Base-by-base conservation (phyloP, 208 protist species). In the Kentomonas sorsogonicus region DNA sequence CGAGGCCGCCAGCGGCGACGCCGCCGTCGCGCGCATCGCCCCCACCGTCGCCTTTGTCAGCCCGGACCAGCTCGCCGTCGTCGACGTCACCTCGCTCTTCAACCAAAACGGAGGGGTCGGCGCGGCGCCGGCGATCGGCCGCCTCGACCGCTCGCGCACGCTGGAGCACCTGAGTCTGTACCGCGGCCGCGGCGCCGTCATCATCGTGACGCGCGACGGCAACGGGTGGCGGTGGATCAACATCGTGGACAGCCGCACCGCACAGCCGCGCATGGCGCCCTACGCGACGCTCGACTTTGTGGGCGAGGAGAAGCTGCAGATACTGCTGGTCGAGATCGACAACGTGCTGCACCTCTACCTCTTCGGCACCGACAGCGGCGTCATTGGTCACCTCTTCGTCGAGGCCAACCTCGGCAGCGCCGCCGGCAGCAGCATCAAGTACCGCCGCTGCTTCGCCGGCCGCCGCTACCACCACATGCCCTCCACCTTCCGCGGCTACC, bases 171-270 rank as follows among this genome's bases (percentile, higher is more conserved):
- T 88, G 31, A 71, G 64, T 41, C 53, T 80, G 47, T 93, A 79
- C 57, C 64, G 62, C 45, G 54, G 60, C 2, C 69, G 77, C 41
- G 66, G 69, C 22, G 68, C 74, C 18, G 52, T 88, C 39, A 65
- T 93, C 55, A 78, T 88, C 38, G 60, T 93, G 27, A 90, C 74
- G 33, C 61, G 72, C 31, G 86, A 93, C 43, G 74, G 72, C 23
- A 90, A 93, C 54, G 72, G 77, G 26, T 93, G 86, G 83, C 75
- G 86, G 15, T 88, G 82, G 78, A 43, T 93, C n/a, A 87, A 78
- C 59, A 65, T 90, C 38, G 51, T 93, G n/a, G 71, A 93, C 63
- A 76, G 74, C 48, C 53, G 74, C 25, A 81, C 71, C 1, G 79
- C 73, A 20, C 61, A 76, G 55, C 72, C 73, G 39, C 72, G 79